Conservation (phyloP, 2,329 filamentous ascomycete genomes). For the Blumeria graminis region DNA sequence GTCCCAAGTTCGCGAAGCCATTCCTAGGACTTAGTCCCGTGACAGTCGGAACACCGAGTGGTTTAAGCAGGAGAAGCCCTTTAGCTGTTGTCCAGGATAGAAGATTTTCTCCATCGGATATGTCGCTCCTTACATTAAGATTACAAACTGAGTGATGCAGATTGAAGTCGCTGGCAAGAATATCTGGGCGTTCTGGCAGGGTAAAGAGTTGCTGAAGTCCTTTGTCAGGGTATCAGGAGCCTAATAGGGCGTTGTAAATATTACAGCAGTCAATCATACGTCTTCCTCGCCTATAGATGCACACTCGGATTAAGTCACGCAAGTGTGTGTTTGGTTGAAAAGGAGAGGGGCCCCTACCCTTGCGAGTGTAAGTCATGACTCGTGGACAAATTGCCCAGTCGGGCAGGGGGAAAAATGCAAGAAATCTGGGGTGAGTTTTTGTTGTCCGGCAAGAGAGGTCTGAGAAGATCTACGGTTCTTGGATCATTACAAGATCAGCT, state of each 20-base stretch:
- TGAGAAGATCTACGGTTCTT: neutral
- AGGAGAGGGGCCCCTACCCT: neutral
- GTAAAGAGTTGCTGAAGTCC: neutral
- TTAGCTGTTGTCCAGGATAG: neutral
- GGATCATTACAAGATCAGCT: neutral
- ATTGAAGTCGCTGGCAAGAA: neutral
- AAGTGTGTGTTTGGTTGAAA: neutral
- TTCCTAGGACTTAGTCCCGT: no score
- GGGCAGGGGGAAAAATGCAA: neutral
- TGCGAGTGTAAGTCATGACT: neutral
- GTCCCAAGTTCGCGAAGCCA: no score
- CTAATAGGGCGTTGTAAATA: neutral
- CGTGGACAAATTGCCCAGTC: neutral
- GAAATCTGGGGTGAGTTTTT: neutral
- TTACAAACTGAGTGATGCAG: neutral
- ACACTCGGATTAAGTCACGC: neutral
- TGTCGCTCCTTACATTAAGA: neutral
- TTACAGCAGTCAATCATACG: neutral
- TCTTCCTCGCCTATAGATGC: neutral
- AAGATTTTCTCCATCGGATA: neutral
- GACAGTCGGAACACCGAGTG: neutral
- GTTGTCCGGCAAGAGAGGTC: neutral
- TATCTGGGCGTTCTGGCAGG: neutral
- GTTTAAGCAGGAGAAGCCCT: neutral
- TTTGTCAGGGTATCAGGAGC: neutral